A percentile compares a stretch with the other conserved stretches of the same genome.
Evolutionary conservation across 805 yeast genomes (phyloP).

Genomic region (Ogataea zsoltii): DNA sequence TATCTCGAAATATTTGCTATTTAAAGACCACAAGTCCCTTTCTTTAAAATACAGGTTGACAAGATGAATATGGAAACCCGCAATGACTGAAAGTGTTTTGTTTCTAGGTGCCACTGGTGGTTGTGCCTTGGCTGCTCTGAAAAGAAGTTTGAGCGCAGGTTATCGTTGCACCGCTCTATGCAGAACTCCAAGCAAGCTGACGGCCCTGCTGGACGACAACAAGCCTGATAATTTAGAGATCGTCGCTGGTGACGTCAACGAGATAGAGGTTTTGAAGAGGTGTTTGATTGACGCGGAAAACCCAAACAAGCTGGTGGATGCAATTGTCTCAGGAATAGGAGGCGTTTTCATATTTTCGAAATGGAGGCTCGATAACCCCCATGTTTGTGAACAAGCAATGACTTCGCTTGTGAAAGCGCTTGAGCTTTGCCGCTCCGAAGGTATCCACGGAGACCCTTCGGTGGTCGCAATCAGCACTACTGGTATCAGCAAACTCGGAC

Average conservation of each 20-base stretch:
- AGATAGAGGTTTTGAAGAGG: not conserved
- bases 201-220: not conserved
- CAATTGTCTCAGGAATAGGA: not conserved
- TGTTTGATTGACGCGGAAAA: not conserved
- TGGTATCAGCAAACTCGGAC: constrained; percentile 1
- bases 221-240: not conserved
- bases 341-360: constrained; percentile 1
- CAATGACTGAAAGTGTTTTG: not conserved
- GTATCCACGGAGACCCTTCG: not conserved
- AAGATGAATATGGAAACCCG: no score
- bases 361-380: constrained; percentile 1
- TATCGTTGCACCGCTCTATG: constrained; percentile 4
- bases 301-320: not conserved
- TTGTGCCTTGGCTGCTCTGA: constrained; percentile 1
- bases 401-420: constrained; percentile 1
- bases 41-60: no score
- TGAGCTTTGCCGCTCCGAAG: not conserved
- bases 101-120: constrained; percentile 4
- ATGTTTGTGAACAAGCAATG: constrained; percentile 4
- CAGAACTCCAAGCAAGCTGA: not conserved
- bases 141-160: not conserved
- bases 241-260: not conserved
- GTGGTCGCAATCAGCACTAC: constrained; percentile 3
- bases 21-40: no score
- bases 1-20: no score